Percentiles rank a stretch among this genome's conserved stretches.
Conservation (phyloP, 108 stramenopile species). For the Hondaea fermentalgiana region DNA sequence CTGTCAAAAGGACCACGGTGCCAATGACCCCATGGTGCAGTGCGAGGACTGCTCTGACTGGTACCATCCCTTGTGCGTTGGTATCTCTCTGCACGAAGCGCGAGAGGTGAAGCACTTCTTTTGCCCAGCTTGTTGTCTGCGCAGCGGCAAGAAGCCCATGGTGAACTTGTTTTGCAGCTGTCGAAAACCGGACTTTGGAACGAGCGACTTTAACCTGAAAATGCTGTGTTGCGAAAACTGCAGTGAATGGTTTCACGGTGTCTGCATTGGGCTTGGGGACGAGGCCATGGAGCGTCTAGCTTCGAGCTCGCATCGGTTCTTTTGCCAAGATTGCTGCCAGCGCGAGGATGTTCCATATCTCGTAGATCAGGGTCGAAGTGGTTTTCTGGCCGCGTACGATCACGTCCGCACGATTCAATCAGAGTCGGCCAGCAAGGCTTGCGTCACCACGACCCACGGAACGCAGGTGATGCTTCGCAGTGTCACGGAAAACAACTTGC, state of each 20-base stretch:
- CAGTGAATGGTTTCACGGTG: neutral
- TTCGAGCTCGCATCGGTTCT: neutral
- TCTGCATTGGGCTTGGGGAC: neutral
- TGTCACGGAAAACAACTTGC: neutral
- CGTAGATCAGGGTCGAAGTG: neutral
- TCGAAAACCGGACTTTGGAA: neutral
- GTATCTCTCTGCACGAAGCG: neutral
- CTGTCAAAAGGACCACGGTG: neutral
- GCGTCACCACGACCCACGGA: neutral
- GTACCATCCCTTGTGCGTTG: neutral
- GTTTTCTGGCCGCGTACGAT: neutral
- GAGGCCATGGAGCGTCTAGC: neutral
- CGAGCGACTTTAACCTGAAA: neutral
- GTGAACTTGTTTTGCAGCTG: neutral
- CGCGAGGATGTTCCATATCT: neutral
- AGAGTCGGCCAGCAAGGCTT: neutral
- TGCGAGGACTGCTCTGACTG: neutral
- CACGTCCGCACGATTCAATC: neutral
- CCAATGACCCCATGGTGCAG: neutral
- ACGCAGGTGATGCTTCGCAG: neutral
- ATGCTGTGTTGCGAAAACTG: neutral
- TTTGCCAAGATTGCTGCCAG: neutral
- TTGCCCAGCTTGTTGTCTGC: neutral
- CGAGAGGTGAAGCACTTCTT: neutral
- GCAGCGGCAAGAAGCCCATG: neutral